Evolutionary conservation across 495 filamentous ascomycete species (phyloP).

Genomic region (Podospora pseudocomata): DNA sequence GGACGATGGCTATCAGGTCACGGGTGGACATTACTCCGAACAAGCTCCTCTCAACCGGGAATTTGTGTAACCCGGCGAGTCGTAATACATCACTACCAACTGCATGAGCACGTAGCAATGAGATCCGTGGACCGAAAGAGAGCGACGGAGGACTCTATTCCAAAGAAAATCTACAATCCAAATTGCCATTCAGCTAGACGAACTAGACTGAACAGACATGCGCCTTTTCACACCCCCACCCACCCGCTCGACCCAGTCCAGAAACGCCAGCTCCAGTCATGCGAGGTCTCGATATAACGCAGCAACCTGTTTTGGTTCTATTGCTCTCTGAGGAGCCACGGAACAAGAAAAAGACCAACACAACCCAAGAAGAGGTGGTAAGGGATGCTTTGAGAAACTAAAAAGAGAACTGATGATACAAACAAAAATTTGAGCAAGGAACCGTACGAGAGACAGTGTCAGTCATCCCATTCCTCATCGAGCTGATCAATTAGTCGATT

Average conservation of each 20-base stretch:
- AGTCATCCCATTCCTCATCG: constrained; percentile 84
- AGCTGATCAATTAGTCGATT: constrained; percentile 93
- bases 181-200: not conserved
- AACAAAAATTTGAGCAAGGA: not conserved
- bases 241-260: not conserved
- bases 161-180: not conserved
- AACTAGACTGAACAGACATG: not conserved
- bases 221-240: not conserved
- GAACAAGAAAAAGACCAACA: not conserved
- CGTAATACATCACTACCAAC: not conserved
- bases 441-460: constrained; percentile 2
- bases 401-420: not conserved
- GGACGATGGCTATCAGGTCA: not conserved
- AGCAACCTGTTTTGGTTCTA: not conserved
- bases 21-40: no score
- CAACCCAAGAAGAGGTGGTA: not conserved
- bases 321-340: not conserved
- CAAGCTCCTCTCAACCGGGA: not conserved
- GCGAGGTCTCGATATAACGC: not conserved
- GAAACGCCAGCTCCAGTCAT: not conserved
- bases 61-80: not conserved
- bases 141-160: not conserved
- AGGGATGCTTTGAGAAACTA: not conserved
- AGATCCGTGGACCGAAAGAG: not conserved
- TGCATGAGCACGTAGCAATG: not conserved